Base-by-base conservation (phyloP, 1,284 basidiomycete genomes). In the Ceratobasidium sp. region DNA sequence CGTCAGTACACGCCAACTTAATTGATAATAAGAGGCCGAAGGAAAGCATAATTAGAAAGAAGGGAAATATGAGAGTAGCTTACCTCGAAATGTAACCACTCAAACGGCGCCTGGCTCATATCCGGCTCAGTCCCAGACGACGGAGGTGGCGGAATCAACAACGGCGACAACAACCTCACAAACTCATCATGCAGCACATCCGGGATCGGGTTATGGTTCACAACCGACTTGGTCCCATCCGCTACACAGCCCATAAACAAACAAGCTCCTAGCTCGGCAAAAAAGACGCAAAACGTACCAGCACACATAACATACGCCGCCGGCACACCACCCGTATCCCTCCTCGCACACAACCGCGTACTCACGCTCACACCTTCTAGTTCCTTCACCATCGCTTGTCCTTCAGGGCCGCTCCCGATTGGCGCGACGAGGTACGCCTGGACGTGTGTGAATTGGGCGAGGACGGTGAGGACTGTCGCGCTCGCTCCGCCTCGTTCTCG, bases 171-270 rank as follows among this genome's bases (percentile, higher is more conserved):
- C 43, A 92, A 82, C 3, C 89, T 86, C 41, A 94, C 87, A 76
- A 94, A 94, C 76, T 94, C 92, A 75, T 93, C 92, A 76, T 93
- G 92, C 0, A 91, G 89, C 74, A 93, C 87, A 76, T 94, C 92
- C 0, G 91, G 92, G 5, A 94, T 83, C 1, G 92, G 92, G 77
- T 93, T 94, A 80, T 94, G 91, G 80, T 94, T 92, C 77, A 93
- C 87, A 59, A 93, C 88, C 6, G 91, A 67, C 32, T 67, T 67
- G 13, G 64, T 88, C 43, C 87, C 85, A 75, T 91, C 88, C 50
- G 82, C 89, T 90, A 76, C 23, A 46, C 72, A 59, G 44, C 11
- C 47, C 61, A 52, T 58, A 55, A n/a, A 46, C n/a, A 58, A n/a
- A 54, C 67, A 43, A 66, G 18, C 23, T 46, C 14, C 50, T 2